Conservation (phyloP, 768 basidiomycete genomes). For the Boletus eberwhitei region DNA sequence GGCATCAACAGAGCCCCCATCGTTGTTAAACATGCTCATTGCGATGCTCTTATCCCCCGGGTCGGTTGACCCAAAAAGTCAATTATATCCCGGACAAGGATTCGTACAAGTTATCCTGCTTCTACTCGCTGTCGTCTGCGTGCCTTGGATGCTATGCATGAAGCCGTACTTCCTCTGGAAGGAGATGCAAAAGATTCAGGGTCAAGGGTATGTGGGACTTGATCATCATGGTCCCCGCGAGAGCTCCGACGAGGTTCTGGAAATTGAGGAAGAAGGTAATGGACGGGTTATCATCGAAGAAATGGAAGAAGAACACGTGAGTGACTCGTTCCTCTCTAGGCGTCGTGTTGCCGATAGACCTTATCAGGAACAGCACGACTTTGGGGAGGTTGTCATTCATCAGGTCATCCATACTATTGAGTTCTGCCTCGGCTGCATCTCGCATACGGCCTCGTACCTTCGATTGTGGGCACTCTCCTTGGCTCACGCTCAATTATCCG, state of each 20-base stretch:
- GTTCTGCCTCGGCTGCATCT: constrained; percentile 98
- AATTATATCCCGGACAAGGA: constrained; percentile 86
- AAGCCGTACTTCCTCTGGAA: constrained; percentile 93
- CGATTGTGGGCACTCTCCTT: constrained; percentile 97
- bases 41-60: constrained; percentile 95
- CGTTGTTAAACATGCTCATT: constrained; percentile 93
- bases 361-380: constrained; percentile 77
- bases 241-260: constrained; percentile 59
- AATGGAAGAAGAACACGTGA: constrained; percentile 65
- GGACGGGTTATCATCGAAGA: constrained; percentile 72
- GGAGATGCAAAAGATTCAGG: constrained; percentile 81
- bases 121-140: constrained; percentile 76
- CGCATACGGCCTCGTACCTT: constrained; percentile 91
- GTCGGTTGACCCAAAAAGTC: constrained; percentile 58
- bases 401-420: constrained; percentile 99
- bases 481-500: constrained; percentile 95
- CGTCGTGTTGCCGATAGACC: constrained; percentile 5
- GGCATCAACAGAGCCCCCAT: constrained; percentile 70
- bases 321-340: constrained; percentile 29
- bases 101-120: constrained; percentile 78
- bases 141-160: constrained; percentile 89
- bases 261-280: constrained; percentile 80
- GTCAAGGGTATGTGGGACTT: constrained; percentile 78
- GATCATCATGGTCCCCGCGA: constrained; percentile 55
- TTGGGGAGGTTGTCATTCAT: constrained; percentile 93